Percentiles rank a stretch among this genome's conserved stretches.
Conservation (phyloP, 805 yeast species). For the Sugiyamaella marilandica region DNA sequence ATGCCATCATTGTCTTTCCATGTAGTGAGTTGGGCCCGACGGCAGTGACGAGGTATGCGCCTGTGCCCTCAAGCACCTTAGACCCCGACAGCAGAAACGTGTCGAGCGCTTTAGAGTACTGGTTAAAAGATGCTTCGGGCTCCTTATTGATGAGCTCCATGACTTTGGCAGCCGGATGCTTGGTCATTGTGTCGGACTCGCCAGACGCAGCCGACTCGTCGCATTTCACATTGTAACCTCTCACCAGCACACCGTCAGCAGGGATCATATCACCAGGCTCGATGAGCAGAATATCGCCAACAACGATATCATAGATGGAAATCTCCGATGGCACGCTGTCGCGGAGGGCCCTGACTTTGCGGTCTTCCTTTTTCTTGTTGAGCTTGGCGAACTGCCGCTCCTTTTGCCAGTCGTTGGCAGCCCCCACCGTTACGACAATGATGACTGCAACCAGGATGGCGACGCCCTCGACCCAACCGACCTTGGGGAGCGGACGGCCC, state of each 20-base stretch:
- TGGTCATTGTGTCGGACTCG: slow-evolving; percentile 78
- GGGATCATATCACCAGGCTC: slow-evolving; percentile 96
- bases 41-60: slow-evolving; percentile 80
- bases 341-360: slow-evolving; percentile 72
- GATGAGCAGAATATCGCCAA: slow-evolving; percentile 76
- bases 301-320: slow-evolving; percentile 69
- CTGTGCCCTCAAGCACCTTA: slow-evolving; percentile 80
- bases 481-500: slow-evolving; percentile 71
- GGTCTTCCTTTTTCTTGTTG: slow-evolving; percentile 81
- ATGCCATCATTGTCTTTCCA: slow-evolving; percentile 84
- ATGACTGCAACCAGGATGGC: slow-evolving; percentile 89
- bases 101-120: slow-evolving; percentile 48
- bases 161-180: slow-evolving; percentile 50
- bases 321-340: slow-evolving; percentile 62
- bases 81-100: slow-evolving; percentile 90
- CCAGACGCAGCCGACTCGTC: slow-evolving; percentile 95
- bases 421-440: slow-evolving; percentile 90
- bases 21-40: slow-evolving; percentile 87
- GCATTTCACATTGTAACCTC: slow-evolving; percentile 69
- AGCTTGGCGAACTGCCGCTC: slow-evolving; percentile 87
- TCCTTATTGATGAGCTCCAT: slow-evolving; percentile 22
- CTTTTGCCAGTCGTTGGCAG: slow-evolving; percentile 94
- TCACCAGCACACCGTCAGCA: slow-evolving; percentile 72
- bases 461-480: slow-evolving; percentile 99
- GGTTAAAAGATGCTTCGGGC: slow-evolving; percentile 27